phyloP scores from a whole-genome alignment of 2,329 filamentous ascomycete species.

The Calonectria pseudoturangicola region DNA sequence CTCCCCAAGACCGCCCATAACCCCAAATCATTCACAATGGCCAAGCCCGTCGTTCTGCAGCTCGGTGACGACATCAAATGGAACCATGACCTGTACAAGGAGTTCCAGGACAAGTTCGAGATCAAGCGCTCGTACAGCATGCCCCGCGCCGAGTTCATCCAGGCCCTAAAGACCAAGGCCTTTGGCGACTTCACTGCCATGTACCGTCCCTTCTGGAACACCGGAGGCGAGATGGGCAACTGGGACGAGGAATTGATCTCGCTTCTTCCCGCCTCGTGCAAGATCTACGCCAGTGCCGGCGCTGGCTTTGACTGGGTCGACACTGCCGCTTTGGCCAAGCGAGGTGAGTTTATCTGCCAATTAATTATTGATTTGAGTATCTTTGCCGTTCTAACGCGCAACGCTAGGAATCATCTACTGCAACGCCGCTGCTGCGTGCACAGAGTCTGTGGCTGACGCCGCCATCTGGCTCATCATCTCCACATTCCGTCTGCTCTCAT shows the following conservation, averaged over 20 bases:
- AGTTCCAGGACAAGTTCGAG: constrained; percentile 51
- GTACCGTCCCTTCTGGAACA: constrained; percentile 55
- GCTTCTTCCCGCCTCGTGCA: constrained; percentile 48
- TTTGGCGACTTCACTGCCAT: constrained; percentile 54
- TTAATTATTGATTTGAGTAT: not conserved
- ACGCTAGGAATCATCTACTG: constrained; percentile 50
- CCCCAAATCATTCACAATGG: constrained; percentile 41
- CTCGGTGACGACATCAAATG: constrained; percentile 54
- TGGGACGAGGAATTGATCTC: constrained; percentile 54
- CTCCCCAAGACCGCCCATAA: not conserved
- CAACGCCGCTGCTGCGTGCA: constrained; percentile 54
- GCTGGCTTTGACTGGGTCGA: constrained; percentile 56
- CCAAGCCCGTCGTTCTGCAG: constrained; percentile 54
- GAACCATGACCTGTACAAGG: constrained; percentile 53
- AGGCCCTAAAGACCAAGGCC: constrained; percentile 48
- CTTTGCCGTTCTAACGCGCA: constrained; percentile 7
- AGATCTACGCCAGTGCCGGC: constrained; percentile 53
- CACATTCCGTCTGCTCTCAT: constrained; percentile 52
- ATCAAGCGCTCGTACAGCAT: constrained; percentile 54
- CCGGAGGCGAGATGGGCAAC: constrained; percentile 54
- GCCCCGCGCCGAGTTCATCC: constrained; percentile 51
- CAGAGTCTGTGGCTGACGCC: constrained; percentile 53
- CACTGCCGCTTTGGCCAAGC: constrained; percentile 48
- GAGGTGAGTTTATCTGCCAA: constrained; percentile 39
- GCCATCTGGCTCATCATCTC: constrained; percentile 56